phyloP scores from a whole-genome alignment of 2,329 filamentous ascomycete species.

The Colletotrichum sp. region DNA sequence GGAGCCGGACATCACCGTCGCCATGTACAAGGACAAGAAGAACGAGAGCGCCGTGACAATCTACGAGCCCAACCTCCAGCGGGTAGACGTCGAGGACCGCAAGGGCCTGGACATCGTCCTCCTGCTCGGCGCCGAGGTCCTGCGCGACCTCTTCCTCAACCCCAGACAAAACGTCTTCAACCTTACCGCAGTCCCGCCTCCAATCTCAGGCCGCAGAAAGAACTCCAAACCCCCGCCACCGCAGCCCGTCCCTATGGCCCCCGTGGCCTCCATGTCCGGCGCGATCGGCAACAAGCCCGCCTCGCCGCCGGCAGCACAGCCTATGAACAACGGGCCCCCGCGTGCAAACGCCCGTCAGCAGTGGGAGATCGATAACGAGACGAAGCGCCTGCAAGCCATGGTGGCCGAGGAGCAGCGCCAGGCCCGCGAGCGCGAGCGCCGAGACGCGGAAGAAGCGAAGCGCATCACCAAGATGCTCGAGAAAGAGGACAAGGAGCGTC shows the following conservation, averaged over 20 bases:
- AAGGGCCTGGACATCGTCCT: conserved; percentile 91
- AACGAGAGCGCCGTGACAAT: conserved; percentile 74
- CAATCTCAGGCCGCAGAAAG: conserved; percentile 38
- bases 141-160: conserved; percentile 69
- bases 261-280: conserved; percentile 42
- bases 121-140: conserved; percentile 65
- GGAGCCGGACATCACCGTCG: conserved; percentile 95
- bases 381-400: conserved; percentile 69
- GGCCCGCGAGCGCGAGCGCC: conserved; percentile 61
- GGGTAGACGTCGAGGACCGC: conserved; percentile 91
- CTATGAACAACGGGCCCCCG: conserved; percentile 29
- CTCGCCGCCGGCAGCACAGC: conserved; percentile 22
- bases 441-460: conserved; percentile 47
- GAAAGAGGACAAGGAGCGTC: conserved; percentile 67
- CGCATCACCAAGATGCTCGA: conserved; percentile 71
- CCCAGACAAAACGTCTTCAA: conserved; percentile 81
- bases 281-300: conserved; percentile 37
- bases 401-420: conserved; percentile 55
- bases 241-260: conserved; percentile 7
- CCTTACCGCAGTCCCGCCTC: conserved; percentile 51
- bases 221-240: conserved; percentile 46
- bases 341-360: conserved; percentile 33
- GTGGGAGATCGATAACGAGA: conserved; percentile 74
- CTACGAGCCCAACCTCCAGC: conserved; percentile 90
- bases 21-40: conserved; percentile 77